A percentile compares a stretch with the other conserved stretches of the same genome.
Conservation (phyloP, 2,329 filamentous ascomycete genomes). For the Hirsutella thompsonii region DNA sequence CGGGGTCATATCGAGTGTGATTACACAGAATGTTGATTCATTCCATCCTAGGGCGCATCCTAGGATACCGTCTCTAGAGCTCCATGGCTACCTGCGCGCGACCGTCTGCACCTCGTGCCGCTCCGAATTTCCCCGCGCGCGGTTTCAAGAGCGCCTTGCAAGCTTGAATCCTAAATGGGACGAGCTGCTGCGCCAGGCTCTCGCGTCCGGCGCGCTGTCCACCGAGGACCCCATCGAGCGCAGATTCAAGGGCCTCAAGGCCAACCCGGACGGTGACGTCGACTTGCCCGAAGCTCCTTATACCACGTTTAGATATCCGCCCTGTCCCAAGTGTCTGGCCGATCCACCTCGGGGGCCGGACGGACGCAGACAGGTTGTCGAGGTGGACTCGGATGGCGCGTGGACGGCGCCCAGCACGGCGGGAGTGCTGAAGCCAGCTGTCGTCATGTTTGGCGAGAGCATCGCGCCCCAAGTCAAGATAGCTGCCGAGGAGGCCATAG, state of each 20-base stretch:
- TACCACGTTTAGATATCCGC: conserved; percentile 78
- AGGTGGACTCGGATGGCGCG: conserved; percentile 69
- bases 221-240: conserved; percentile 65
- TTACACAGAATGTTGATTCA: conserved; percentile 96
- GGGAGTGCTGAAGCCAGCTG: conserved; percentile 81
- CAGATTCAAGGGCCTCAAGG: conserved; percentile 55
- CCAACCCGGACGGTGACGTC: conserved; percentile 91
- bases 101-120: conserved; percentile 72
- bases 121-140: conserved; percentile 53
- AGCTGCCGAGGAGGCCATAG: conserved; percentile 68
- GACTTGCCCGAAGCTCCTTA: conserved; percentile 82
- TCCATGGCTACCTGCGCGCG: conserved; percentile 81
- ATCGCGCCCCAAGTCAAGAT: conserved; percentile 58
- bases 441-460: conserved; percentile 93
- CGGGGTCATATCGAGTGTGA: conserved; percentile 61
- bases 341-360: conserved; percentile 44
- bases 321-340: conserved; percentile 68
- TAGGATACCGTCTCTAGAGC: conserved; percentile 59
- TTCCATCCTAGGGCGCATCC: conserved; percentile 77
- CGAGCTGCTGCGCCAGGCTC: conserved; percentile 57
- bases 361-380: conserved; percentile 43
- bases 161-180: conserved; percentile 79
- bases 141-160: conserved; percentile 66
- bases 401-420: conserved; percentile 54
- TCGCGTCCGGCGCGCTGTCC: conserved; percentile 61